Percentiles rank a stretch among this genome's conserved stretches.
phyloP scores from a whole-genome alignment of 164 flowering plant species.

The Chloranthus sessilifolius region DNA sequence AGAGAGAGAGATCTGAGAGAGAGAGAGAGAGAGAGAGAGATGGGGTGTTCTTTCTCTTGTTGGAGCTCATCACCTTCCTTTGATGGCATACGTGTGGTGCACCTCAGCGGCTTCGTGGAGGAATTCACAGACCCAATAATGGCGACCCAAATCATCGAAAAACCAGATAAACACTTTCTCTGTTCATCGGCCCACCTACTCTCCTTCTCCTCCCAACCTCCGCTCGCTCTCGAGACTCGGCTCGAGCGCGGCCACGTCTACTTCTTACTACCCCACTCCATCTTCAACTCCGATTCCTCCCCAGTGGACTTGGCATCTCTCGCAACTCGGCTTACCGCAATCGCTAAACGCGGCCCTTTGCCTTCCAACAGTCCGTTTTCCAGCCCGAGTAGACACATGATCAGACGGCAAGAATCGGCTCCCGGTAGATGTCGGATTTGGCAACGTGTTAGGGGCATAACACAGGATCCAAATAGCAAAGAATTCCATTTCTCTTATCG shows the following conservation, averaged over 20 bases:
- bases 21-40: conserved; percentile 6
- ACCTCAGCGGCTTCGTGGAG: conserved; percentile 35
- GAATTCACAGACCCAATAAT: conserved; percentile 29
- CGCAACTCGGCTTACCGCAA: conserved; percentile 2
- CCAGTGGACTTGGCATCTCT: conserved; percentile 2
- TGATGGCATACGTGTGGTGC: conserved; percentile 27
- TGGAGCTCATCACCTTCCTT: conserved; percentile 10
- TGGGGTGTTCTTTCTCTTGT: conserved; percentile 25
- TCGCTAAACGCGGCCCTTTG: conserved; percentile 13
- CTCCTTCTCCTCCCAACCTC: conserved; percentile 12
- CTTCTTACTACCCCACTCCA: conserved; percentile 33
- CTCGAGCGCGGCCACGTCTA: conserved; percentile 33
- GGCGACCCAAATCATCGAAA: conserved; percentile 25
- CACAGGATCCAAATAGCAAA: neutral
- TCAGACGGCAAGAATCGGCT: no score
- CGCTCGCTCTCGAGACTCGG: conserved; percentile 17
- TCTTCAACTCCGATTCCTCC: conserved; percentile 14
- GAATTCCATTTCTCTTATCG: conserved; percentile 2
- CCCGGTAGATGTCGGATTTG: neutral
- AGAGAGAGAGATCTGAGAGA: neutral
- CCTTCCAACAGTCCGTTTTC: neutral
- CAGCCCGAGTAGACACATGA: neutral
- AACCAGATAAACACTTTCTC: conserved; percentile 24
- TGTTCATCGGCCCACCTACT: conserved; percentile 36
- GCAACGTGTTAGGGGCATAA: no score